Conservation (phyloP, 495 filamentous ascomycete species). For the Penicillium macrosclerotiorum region DNA sequence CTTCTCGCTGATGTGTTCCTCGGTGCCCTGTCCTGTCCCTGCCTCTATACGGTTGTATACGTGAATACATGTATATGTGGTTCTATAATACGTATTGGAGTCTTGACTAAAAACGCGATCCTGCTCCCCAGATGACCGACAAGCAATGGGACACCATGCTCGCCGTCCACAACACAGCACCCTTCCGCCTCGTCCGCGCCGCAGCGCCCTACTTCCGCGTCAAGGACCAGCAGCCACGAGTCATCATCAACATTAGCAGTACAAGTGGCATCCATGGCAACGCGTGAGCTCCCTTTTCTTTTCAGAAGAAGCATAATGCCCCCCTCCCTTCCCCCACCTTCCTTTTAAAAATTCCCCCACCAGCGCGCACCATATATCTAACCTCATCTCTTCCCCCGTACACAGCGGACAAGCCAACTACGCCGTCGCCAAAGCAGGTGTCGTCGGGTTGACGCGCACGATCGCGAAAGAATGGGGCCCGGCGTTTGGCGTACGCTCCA, state of each 20-base stretch:
- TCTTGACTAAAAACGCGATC: background rate
- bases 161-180: slow-evolving; percentile 74
- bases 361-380: too few relatives aligned
- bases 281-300: slow-evolving; percentile 53
- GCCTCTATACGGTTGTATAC: background rate
- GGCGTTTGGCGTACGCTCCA: slow-evolving; percentile 74
- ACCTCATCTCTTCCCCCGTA: too few relatives aligned
- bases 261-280: slow-evolving; percentile 82
- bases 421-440: slow-evolving; percentile 76
- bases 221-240: slow-evolving; percentile 73
- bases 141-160: slow-evolving; percentile 90
- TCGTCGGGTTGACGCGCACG: slow-evolving; percentile 75
- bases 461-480: slow-evolving; percentile 95
- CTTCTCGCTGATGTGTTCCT: background rate
- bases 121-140: slow-evolving; percentile 65
- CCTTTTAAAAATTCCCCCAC: too few relatives aligned
- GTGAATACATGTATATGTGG: background rate
- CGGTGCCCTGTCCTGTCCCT: background rate
- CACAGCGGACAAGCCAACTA: slow-evolving; percentile 80
- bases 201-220: slow-evolving; percentile 85
- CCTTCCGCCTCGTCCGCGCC: slow-evolving; percentile 76
- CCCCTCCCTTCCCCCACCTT: background rate
- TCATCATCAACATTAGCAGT: slow-evolving; percentile 77
- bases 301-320: background rate
- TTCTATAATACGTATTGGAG: background rate